Conservation (phyloP, 169 alveolate species). For the Cryptosporidium parvum region DNA sequence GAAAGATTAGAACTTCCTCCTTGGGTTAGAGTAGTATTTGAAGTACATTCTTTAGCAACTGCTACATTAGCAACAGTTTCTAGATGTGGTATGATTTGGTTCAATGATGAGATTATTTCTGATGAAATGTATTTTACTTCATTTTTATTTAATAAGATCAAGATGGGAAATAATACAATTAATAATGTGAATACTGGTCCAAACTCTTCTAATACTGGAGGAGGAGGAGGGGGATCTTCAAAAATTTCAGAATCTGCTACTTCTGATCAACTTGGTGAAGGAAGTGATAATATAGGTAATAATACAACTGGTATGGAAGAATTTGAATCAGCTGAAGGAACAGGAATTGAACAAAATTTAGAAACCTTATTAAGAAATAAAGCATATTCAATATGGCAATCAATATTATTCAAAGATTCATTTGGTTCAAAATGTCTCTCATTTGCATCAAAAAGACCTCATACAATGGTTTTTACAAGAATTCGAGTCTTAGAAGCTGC, state of each 20-base stretch:
- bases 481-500: conserved; percentile 91
- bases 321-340: neutral
- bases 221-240: neutral
- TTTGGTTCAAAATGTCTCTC: conserved; percentile 84
- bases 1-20: conserved; percentile 94
- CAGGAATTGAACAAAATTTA: conserved; percentile 58
- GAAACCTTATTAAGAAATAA: conserved; percentile 76
- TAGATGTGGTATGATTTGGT: conserved; percentile 99
- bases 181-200: neutral
- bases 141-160: conserved; percentile 79
- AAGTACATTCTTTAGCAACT: conserved; percentile 94
- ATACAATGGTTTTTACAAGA: conserved; percentile 94
- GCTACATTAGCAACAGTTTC: conserved; percentile 99
- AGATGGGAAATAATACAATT: neutral
- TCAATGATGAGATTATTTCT: conserved; percentile 92
- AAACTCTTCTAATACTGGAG: neutral
- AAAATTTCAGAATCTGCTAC: neutral
- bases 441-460: conserved; percentile 85
- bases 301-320: neutral
- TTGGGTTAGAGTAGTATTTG: conserved; percentile 83
- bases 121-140: conserved; percentile 87
- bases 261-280: neutral
- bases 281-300: neutral
- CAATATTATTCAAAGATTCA: conserved; percentile 25
- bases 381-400: conserved; percentile 75